Percentiles rank a stretch among this genome's conserved stretches.
Evolutionary conservation across 176 grass and related monocot genomes (phyloP).

Genomic region (Aechmea fasciata): DNA sequence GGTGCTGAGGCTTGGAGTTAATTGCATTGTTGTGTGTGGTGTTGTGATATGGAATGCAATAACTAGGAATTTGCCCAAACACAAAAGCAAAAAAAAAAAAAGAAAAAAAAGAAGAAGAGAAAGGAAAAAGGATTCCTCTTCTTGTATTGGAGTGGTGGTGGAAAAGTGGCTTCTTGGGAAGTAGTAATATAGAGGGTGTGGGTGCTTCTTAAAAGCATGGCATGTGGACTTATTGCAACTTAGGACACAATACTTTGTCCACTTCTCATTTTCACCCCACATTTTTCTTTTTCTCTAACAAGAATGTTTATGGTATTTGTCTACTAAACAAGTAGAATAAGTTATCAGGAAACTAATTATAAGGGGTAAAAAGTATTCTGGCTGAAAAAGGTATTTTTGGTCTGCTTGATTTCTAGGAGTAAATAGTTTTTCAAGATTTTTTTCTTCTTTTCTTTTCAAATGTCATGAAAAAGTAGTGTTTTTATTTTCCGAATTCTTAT

Average conservation of each 20-base stretch:
- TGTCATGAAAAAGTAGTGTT: too few relatives aligned
- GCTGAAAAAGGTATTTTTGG: too few relatives aligned
- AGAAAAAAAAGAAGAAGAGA: neutral
- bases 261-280: neutral
- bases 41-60: neutral
- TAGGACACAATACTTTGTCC: neutral
- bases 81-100: neutral
- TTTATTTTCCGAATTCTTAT: too few relatives aligned
- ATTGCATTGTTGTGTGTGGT: slow-evolving; percentile 5
- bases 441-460: too few relatives aligned
- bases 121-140: too few relatives aligned
- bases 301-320: too few relatives aligned
- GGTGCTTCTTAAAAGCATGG: slow-evolving; percentile 7
- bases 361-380: too few relatives aligned
- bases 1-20: too few relatives aligned
- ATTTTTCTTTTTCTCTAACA: neutral
- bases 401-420: too few relatives aligned
- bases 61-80: neutral
- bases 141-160: neutral
- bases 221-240: slow-evolving; percentile 3
- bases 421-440: too few relatives aligned
- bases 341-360: too few relatives aligned
- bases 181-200: neutral
- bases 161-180: neutral
- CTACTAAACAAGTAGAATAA: too few relatives aligned